Percentiles rank a stretch among this genome's conserved stretches.
phyloP scores from a whole-genome alignment of 805 yeast species.

The Maudiozyma turicensis region DNA sequence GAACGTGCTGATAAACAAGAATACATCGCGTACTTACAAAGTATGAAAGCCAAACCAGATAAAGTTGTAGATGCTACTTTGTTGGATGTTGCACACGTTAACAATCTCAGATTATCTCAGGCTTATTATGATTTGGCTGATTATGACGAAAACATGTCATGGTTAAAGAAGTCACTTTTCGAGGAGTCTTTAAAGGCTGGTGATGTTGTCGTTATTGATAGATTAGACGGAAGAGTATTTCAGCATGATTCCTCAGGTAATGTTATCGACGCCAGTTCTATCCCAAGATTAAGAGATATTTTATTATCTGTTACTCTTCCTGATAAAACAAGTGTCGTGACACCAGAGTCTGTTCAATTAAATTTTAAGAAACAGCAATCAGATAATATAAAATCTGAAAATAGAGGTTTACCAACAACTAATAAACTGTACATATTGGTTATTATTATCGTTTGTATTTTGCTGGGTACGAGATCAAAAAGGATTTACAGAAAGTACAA shows the following conservation, averaged over 20 bases:
- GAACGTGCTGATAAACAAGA: slow-evolving; percentile 35
- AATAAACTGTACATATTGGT: not conserved
- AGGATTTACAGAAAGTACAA: slow-evolving; percentile 4
- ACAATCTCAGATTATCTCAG: slow-evolving; percentile 35
- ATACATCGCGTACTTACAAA: slow-evolving; percentile 36
- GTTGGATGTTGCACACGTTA: slow-evolving; percentile 37
- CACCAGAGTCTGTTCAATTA: not conserved
- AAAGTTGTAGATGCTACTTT: slow-evolving; percentile 41
- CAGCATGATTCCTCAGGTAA: slow-evolving; percentile 31
- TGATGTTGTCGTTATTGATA: slow-evolving; percentile 45
- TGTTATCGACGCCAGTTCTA: slow-evolving; percentile 29
- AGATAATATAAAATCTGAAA: not conserved
- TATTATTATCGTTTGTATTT: not conserved
- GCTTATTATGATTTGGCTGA: slow-evolving; percentile 44
- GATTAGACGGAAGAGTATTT: slow-evolving; percentile 27
- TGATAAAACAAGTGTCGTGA: slow-evolving; percentile 3
- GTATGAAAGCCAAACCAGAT: slow-evolving; percentile 34
- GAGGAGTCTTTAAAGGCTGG: slow-evolving; percentile 34
- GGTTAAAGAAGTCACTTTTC: slow-evolving; percentile 1
- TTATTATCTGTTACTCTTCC: slow-evolving; percentile 33
- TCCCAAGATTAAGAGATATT: slow-evolving; percentile 30
- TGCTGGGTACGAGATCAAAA: not conserved
- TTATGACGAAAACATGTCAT: slow-evolving; percentile 23
- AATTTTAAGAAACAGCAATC: not conserved
- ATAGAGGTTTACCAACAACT: not conserved